Conservation (phyloP, 1,139 yeast genomes). For the Kazachstania sp. region DNA sequence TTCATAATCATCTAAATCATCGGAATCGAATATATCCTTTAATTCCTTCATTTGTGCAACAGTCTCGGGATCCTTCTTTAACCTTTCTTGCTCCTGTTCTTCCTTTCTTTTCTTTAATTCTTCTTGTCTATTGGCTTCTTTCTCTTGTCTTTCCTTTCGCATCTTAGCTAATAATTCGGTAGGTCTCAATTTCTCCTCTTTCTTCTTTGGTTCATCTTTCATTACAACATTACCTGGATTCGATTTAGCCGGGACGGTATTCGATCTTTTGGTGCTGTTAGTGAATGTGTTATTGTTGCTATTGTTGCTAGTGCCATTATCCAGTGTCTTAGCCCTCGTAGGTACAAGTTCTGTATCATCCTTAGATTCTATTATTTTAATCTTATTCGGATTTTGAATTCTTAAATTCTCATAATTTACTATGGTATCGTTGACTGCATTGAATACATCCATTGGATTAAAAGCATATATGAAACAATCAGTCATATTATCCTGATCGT, state of each 20-base stretch:
- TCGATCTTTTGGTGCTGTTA: slow-evolving; percentile 7
- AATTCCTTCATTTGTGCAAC: slow-evolving; percentile 26
- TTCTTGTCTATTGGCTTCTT: slow-evolving; percentile 26
- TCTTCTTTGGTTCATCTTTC: slow-evolving; percentile 7
- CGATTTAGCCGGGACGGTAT: slow-evolving; percentile 7
- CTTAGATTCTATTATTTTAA: background rate
- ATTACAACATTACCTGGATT: background rate
- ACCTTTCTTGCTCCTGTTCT: slow-evolving; percentile 9
- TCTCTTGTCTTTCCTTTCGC: slow-evolving; percentile 28
- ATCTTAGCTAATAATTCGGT: slow-evolving; percentile 28
- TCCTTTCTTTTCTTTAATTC: slow-evolving; percentile 22
- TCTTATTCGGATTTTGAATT: slow-evolving; percentile 19
- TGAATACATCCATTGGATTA: slow-evolving; percentile 25
- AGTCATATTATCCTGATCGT: slow-evolving; percentile 11
- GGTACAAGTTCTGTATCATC: background rate
- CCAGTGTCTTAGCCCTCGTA: slow-evolving; percentile 11
- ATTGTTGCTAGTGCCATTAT: slow-evolving; percentile 3
- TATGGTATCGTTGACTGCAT: slow-evolving; percentile 16
- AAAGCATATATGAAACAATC: slow-evolving; percentile 31
- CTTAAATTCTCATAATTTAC: slow-evolving; percentile 17
- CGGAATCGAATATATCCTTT: slow-evolving; percentile 26
- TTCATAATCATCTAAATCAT: slow-evolving; percentile 13
- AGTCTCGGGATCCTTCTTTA: slow-evolving; percentile 19
- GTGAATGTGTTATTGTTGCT: background rate
- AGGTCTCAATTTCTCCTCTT: slow-evolving; percentile 24